phyloP scores from a whole-genome alignment of 2,329 filamentous ascomycete genomes.

The Ilyonectria destructans region DNA sequence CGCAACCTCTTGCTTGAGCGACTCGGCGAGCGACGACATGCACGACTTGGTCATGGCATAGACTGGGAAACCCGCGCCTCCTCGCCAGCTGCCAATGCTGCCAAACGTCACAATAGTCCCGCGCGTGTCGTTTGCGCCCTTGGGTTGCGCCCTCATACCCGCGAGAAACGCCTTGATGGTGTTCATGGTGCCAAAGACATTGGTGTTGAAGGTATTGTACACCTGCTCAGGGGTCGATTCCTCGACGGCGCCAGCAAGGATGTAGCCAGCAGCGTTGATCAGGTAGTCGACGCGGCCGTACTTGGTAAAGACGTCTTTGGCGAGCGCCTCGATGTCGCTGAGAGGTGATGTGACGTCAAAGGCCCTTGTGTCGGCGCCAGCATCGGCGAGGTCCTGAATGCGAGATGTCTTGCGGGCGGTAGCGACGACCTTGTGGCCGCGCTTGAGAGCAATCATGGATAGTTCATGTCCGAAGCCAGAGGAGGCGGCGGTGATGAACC shows the following conservation, averaged over 20 bases:
- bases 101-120: conserved; percentile 62
- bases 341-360: conserved; percentile 65
- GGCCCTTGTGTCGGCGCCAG: conserved; percentile 60
- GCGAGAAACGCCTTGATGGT: conserved; percentile 65
- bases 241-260: conserved; percentile 61
- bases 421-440: conserved; percentile 67
- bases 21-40: conserved; percentile 62
- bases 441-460: conserved; percentile 59
- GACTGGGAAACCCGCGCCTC: conserved; percentile 57
- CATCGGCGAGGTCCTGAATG: conserved; percentile 59
- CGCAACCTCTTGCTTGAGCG: conserved; percentile 60
- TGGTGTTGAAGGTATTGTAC: conserved; percentile 63
- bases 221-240: conserved; percentile 58
- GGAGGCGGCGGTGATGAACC: conserved; percentile 69
- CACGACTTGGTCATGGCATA: conserved; percentile 64
- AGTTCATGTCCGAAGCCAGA: conserved; percentile 67
- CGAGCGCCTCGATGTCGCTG: conserved; percentile 53
- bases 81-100: conserved; percentile 63
- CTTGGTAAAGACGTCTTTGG: conserved; percentile 53
- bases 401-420: conserved; percentile 61
- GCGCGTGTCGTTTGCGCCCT: conserved; percentile 46
- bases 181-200: conserved; percentile 68
- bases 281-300: conserved; percentile 63
- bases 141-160: conserved; percentile 59
- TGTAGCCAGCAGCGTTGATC: conserved; percentile 65